Percentiles rank a stretch among this genome's conserved stretches.
phyloP scores from a whole-genome alignment of 164 flowering plant genomes.

The Aristolochia fimbriata region DNA sequence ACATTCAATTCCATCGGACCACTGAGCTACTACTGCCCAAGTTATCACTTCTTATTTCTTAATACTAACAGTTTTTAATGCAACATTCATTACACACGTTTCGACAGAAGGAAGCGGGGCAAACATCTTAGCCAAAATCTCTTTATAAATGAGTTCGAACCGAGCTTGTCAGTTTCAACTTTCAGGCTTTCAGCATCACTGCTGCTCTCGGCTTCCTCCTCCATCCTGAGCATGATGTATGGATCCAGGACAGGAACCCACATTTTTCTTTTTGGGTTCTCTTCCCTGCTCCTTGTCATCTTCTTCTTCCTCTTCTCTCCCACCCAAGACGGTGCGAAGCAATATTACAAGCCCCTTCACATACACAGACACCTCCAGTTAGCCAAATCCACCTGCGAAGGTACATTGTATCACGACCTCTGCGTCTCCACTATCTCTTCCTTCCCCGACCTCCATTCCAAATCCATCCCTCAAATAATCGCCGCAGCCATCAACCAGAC shows the following conservation, averaged over 20 bases:
- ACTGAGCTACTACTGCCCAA: too few species aligned
- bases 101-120: too few species aligned
- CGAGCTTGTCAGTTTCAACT: too few species aligned
- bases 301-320: slow-evolving; percentile 10
- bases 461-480: slow-evolving; percentile 45
- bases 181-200: neutral
- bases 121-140: too few species aligned
- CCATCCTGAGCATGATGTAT: slow-evolving; percentile 4
- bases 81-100: too few species aligned
- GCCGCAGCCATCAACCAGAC: slow-evolving; percentile 34
- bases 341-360: slow-evolving; percentile 13
- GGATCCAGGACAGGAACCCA: slow-evolving; percentile 5
- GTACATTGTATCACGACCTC: slow-evolving; percentile 57
- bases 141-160: too few species aligned
- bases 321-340: neutral
- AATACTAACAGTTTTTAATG: too few species aligned
- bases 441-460: slow-evolving; percentile 37
- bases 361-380: slow-evolving; percentile 29
- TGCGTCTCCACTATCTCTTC: slow-evolving; percentile 62
- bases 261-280: slow-evolving; percentile 8
- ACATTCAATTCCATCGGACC: too few species aligned
- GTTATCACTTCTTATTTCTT: too few species aligned
- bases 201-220: neutral
- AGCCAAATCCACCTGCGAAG: slow-evolving; percentile 49
- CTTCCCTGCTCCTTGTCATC: slow-evolving; percentile 6